Conservation (phyloP, 805 yeast genomes). For the Hanseniaspora pseudoguilliermondii region DNA sequence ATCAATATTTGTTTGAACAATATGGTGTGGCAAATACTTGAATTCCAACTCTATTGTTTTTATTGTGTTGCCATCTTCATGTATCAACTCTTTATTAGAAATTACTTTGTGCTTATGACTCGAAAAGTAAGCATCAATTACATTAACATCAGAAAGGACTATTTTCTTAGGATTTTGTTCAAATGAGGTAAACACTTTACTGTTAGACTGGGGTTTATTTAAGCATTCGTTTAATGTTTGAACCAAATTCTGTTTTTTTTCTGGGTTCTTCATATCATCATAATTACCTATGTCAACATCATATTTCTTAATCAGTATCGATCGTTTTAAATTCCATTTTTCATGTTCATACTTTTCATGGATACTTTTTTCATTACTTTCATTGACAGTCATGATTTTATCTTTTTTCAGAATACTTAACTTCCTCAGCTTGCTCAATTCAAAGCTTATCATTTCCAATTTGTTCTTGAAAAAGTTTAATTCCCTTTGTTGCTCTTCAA, state of each 20-base stretch:
- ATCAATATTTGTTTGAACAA: neutral
- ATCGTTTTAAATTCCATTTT: constrained; percentile 10
- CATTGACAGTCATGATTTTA: neutral
- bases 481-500: constrained; percentile 21
- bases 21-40: neutral
- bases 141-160: no score
- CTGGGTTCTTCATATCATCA: neutral
- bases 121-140: no score
- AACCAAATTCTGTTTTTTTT: neutral
- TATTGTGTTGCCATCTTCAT: neutral
- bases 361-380: neutral
- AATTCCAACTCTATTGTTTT: neutral
- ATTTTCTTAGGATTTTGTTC: no score
- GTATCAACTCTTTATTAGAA: neutral
- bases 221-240: neutral
- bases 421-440: constrained; percentile 18
- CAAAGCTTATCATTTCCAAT: constrained; percentile 17
- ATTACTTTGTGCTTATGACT: no score
- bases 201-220: neutral
- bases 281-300: constrained; percentile 11
- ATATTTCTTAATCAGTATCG: neutral
- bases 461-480: constrained; percentile 16
- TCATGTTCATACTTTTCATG: neutral
- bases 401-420: constrained; percentile 11
- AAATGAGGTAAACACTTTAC: no score